phyloP scores from a whole-genome alignment of 2,329 filamentous ascomycete genomes.

The Hypoxylon sp. region DNA sequence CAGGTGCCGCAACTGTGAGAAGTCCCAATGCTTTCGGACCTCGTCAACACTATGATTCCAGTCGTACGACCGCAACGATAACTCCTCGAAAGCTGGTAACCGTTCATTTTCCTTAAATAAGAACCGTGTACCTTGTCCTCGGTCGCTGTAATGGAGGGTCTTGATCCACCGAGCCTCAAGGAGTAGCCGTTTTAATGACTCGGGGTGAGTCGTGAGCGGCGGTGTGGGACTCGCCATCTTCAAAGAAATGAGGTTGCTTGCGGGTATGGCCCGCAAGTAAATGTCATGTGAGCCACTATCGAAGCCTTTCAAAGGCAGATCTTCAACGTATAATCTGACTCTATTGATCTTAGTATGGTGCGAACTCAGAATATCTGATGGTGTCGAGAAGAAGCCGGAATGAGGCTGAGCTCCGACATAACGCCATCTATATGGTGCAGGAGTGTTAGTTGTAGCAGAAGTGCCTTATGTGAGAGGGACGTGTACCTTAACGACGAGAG shows the following conservation, averaged over 20 bases:
- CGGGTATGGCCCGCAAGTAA: constrained; percentile 57
- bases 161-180: constrained; percentile 54
- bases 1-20: constrained; percentile 59
- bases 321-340: constrained; percentile 57
- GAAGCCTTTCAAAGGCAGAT: constrained; percentile 58
- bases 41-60: constrained; percentile 60
- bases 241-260: constrained; percentile 57
- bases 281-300: constrained; percentile 53
- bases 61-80: constrained; percentile 62
- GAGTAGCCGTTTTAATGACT: constrained; percentile 60
- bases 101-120: constrained; percentile 56
- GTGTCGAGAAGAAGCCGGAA: constrained; percentile 53
- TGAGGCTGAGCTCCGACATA: constrained; percentile 53
- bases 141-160: constrained; percentile 59
- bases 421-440: constrained; percentile 55
- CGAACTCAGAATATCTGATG: constrained; percentile 56
- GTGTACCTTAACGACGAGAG: constrained; percentile 59
- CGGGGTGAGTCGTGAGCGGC: constrained; percentile 58
- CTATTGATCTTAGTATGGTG: constrained; percentile 49
- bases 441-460: not conserved
- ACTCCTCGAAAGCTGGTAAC: constrained; percentile 58
- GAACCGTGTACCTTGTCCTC: constrained; percentile 62
- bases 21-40: constrained; percentile 61
- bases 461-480: not conserved
- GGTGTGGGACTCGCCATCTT: constrained; percentile 57